These are phyloP conservation scores for Lignosus rhinocerotis DNA, from an alignment of 1,284 basidiomycete genomes.

Conservation along the genomic window DNA sequence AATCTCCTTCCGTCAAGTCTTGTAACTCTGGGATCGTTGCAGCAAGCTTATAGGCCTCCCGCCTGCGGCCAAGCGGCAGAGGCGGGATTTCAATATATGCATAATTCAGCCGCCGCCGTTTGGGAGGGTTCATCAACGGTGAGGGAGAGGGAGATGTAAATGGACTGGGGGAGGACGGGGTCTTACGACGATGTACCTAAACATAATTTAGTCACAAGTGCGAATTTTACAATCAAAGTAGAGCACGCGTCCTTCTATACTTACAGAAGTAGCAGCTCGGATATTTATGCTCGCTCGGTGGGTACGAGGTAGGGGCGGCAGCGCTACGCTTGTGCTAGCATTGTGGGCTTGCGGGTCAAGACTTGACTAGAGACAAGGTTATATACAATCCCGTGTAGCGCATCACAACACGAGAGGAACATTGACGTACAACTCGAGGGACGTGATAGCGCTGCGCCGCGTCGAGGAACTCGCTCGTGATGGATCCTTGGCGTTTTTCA, in stretches of 20 bases:
- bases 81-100: slow-evolving; percentile 12
- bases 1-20: background rate
- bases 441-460: slow-evolving; percentile 9
- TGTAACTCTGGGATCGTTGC: slow-evolving; percentile 1
- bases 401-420: background rate
- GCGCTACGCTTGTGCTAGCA: background rate
- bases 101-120: slow-evolving; percentile 5
- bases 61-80: background rate
- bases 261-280: too few species aligned
- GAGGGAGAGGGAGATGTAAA: background rate
- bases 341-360: background rate
- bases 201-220: background rate
- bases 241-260: too few species aligned
- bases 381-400: background rate
- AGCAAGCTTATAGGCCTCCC: slow-evolving; percentile 5
- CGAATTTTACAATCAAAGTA: too few species aligned
- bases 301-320: too few species aligned
- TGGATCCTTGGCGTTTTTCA: background rate
- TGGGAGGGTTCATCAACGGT: background rate
- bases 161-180: background rate
- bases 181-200: background rate
- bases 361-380: background rate
- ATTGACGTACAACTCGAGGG: slow-evolving; percentile 3
- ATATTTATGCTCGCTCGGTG: too few species aligned
- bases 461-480: slow-evolving; percentile 3